Percentiles rank a stretch among this genome's conserved stretches.
These are phyloP conservation scores for Psidium guajava DNA, from an alignment of 345 rosid species.

Conservation along the genomic window DNA sequence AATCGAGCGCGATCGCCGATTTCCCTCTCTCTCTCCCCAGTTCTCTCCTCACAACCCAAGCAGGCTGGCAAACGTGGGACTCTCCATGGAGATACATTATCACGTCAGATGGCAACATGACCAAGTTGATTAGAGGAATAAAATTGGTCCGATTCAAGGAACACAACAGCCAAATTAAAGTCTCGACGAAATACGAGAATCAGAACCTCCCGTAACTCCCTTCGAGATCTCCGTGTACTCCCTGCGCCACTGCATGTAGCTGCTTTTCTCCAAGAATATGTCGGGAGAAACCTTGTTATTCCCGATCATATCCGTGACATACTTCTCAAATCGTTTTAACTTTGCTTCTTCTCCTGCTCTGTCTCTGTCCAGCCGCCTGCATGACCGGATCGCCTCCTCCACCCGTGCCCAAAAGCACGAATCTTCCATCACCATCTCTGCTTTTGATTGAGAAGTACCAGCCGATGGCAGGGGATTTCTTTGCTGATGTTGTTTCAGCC, in stretches of 20 bases:
- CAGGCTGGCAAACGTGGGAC: too few relatives aligned
- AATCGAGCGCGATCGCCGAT: not conserved
- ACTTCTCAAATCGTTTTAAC: not conserved
- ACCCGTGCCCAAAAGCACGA: constrained; percentile 80
- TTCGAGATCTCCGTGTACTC: not conserved
- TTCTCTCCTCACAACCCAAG: not conserved
- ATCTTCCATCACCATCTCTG: constrained; percentile 23
- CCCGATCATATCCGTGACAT: not conserved
- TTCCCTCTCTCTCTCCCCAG: not conserved
- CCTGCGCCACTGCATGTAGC: not conserved
- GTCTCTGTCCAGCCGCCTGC: not conserved
- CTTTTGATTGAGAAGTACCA: not conserved
- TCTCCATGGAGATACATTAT: not conserved
- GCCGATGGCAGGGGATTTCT: not conserved
- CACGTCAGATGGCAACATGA: not conserved
- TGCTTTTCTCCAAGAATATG: not conserved
- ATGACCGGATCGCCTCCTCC: constrained; percentile 40
- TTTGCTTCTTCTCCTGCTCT: not conserved
- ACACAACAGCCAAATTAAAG: too few relatives aligned
- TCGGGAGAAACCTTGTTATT: not conserved
- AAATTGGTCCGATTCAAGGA: not conserved
- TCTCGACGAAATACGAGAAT: too few relatives aligned
- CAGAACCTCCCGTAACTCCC: not conserved
- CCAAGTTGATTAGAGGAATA: not conserved
- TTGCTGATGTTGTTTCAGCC: constrained; percentile 10